Evolutionary conservation across 306 rosid species (phyloP), one percentile per base, ranked within the genome.

Genomic region (Rosa rugosa): DNA sequence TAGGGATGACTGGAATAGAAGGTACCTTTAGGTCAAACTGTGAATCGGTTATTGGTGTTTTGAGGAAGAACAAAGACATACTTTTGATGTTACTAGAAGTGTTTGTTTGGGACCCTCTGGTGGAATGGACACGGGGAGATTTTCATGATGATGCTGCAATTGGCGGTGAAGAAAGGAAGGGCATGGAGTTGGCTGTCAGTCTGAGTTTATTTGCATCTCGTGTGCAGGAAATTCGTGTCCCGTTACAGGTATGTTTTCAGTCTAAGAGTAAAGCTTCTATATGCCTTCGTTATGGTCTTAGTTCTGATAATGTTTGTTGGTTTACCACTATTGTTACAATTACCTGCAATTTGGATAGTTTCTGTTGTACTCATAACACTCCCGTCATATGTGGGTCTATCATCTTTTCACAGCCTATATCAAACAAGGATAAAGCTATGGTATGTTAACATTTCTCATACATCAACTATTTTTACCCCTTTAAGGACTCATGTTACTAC

Each of bases 151-250:
- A 90, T 84, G 96, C 98, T 81, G 93, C 98, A 76, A 94, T 94
- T 80, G 98, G 97, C 41, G 97, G 97, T 79, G 98, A 94, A 87
- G 98, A 94, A 88, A 92, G 98, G 84, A 94, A 88, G 85, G 98
- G 98, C 79, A 94, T 94, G 98, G 98, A 94, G 85, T 87, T 92
- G 87, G 98, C 98, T 88, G 97, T 94, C 83, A 94, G 97, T 90
- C 89, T 94, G 84, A 92, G 97, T 88, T 82, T 94, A 80, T 94
- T 94, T 90, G 97, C 98, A 69, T 94, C 98, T 69, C 88, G 98
- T 80, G 98, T 94, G 80, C 98, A 92, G 88, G 98, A 94, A 89
- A 92, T 92, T 68, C 97, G 98, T 40, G 96, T 94, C 84, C 97
- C 98, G 79, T 86, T 94, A 53, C 97, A 92, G 98, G 98, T 93